These are phyloP conservation scores for Penicillium cinerascens DNA, from an alignment of 495 filamentous ascomycete species.

Conservation along the genomic window DNA sequence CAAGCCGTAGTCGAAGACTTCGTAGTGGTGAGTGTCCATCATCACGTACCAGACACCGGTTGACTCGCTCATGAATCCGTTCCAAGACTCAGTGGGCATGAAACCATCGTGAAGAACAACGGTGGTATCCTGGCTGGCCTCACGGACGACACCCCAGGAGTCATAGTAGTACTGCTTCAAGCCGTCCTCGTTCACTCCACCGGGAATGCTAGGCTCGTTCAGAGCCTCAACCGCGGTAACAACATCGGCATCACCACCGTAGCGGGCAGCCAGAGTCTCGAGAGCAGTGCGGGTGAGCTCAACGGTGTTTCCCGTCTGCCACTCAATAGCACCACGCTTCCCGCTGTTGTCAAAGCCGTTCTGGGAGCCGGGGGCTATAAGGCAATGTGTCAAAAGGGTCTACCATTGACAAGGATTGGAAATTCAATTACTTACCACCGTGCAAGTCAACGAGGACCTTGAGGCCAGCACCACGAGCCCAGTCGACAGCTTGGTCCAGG, in stretches of 20 bases:
- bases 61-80: slow-evolving; percentile 61
- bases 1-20: slow-evolving; percentile 61
- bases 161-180: slow-evolving; percentile 64
- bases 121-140: slow-evolving; percentile 49
- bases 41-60: slow-evolving; percentile 58
- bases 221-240: slow-evolving; percentile 68
- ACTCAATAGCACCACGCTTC: slow-evolving; percentile 58
- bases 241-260: slow-evolving; percentile 57
- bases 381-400: slow-evolving; percentile 13
- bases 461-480: slow-evolving; percentile 60
- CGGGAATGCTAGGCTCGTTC: slow-evolving; percentile 63
- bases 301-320: slow-evolving; percentile 58
- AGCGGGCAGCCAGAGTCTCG: slow-evolving; percentile 54
- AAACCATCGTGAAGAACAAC: slow-evolving; percentile 70
- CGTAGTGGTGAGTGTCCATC: slow-evolving; percentile 66
- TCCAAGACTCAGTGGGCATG: slow-evolving; percentile 58
- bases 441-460: slow-evolving; percentile 71
- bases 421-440: slow-evolving; percentile 48
- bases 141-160: slow-evolving; percentile 53
- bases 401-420: neutral
- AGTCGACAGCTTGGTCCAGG: slow-evolving; percentile 63
- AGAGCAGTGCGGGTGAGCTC: slow-evolving; percentile 56
- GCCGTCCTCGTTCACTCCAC: slow-evolving; percentile 47
- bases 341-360: slow-evolving; percentile 83
- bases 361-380: slow-evolving; percentile 69